Evolutionary conservation across 2,329 filamentous ascomycete genomes (phyloP).

Genomic region (Trichophaea hybrida): DNA sequence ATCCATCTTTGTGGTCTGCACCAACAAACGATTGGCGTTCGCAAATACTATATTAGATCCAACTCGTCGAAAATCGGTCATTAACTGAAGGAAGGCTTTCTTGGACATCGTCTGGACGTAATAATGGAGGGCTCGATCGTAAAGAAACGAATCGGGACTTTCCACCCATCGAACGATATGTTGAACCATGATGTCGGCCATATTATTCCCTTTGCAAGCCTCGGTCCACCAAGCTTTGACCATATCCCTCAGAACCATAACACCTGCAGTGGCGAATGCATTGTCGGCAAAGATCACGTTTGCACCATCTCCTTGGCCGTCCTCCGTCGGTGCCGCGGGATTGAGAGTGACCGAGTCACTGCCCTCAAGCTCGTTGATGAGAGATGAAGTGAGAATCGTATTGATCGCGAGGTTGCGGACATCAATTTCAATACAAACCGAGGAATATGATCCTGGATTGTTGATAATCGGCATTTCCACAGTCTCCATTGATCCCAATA

Average conservation of each 20-base stretch:
- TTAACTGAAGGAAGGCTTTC: slow-evolving; percentile 91
- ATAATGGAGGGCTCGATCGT: slow-evolving; percentile 85
- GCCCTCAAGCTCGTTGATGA: slow-evolving; percentile 93
- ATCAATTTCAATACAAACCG: slow-evolving; percentile 89
- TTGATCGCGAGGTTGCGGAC: slow-evolving; percentile 94
- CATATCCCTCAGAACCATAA: slow-evolving; percentile 88
- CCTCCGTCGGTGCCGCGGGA: slow-evolving; percentile 49
- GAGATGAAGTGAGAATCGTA: slow-evolving; percentile 86
- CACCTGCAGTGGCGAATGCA: slow-evolving; percentile 82
- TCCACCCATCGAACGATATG: slow-evolving; percentile 97
- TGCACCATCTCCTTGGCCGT: slow-evolving; percentile 31
- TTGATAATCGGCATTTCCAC: slow-evolving; percentile 90
- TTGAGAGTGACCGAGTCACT: slow-evolving; percentile 78
- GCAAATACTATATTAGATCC: slow-evolving; percentile 95
- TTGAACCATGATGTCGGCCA: slow-evolving; percentile 96
- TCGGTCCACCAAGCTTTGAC: slow-evolving; percentile 98
- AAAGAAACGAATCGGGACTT: slow-evolving; percentile 82
- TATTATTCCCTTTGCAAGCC: slow-evolving; percentile 73
- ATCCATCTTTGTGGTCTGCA: slow-evolving; percentile 93
- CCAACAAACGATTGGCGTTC: slow-evolving; percentile 69
- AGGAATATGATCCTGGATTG: slow-evolving; percentile 82
- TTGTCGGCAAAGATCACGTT: slow-evolving; percentile 70
- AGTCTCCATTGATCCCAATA: slow-evolving; percentile 65
- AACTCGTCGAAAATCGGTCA: slow-evolving; percentile 89
- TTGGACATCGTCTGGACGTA: slow-evolving; percentile 98